Evolutionary conservation across 305 asterid genomes (phyloP), one percentile per base, ranked within the genome.

Genomic region (Solanum hybrid): DNA sequence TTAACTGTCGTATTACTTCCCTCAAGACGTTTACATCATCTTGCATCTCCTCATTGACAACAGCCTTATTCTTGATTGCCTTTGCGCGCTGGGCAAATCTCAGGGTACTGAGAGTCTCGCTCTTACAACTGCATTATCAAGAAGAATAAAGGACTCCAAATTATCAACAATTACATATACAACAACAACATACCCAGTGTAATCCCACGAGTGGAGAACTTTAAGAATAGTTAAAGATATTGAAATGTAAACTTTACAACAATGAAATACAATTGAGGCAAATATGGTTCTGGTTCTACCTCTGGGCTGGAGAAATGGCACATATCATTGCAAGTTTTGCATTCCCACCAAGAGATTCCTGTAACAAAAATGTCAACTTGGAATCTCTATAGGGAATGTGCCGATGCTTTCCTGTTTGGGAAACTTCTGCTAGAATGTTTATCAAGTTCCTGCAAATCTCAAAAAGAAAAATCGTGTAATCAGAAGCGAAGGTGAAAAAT

Each of bases 361-460:
- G 99, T 90, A 98, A 91, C 90, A 98, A 92, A 93, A 98, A 98
- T 56, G 99, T 98, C 94, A 98, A 90, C 92, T 97, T 97, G 87
- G 99, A 97, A 93, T 97, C 99, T 94, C 99, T 94, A 90, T 97
- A 97, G 10, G 99, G 99, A 86, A 97, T 96, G 93, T 97, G 99
- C 91, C 99, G 95, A 77, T 95, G 98, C 92, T 95, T 97, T 93
- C 99, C 99, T 86, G 98, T 96, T 90, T 97, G 99, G 46, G 99
- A 96, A 91, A 96, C 98, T 93, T 97, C 99, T 64, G 99, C 99
- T 40, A 97, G 95, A 91, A 97, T 96, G 91, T 96, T 96, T 88
- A 97, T 97, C 93, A 97, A 92, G 92, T 97, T 97, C 96, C 99
- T 97, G 94, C 60, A 91, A 76, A 84, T 82, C 72, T 60, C 91